Evolutionary conservation across 177 flowering plant species (phyloP), one percentile per base, ranked within the genome.

Genomic region (Tripterygium wilfordii): DNA sequence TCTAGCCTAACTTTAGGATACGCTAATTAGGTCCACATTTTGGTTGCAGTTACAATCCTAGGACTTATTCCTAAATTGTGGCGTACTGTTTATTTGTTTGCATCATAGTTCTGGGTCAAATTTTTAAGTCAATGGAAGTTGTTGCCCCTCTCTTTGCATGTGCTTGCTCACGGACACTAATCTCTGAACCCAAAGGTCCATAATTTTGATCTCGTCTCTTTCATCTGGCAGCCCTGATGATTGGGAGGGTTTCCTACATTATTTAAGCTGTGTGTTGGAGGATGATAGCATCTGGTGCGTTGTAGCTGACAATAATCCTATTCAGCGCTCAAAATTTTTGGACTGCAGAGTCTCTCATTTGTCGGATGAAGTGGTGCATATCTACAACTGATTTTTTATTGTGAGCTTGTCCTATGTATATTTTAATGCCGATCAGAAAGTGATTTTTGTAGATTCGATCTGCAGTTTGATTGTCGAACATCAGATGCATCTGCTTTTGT

Each of bases 201-300:
- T n/a, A n/a, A n/a, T n/a, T n/a, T 38, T 68, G 56, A 65, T 53
- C 18, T 21, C 47, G 35, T 46, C 53, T 49, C 21, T 57, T 51
- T 54, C 39, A 20, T 61, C 48, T 67, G 62, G 59, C 85, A 88
- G 98, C 65, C 88, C 96, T 61, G 96, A 88, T 72, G 98, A 91
- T 58, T 88, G 96, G 96, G 90, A 88, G 67, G 69, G 74, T 66
- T 85, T 85, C 63, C 75, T 75, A 47, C 78, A 88, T 45, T 91
- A 83, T 57, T 58, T 88, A 44, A 83, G 80, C 59, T 91, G 88
- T 64, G 67, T 85, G 68, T 74, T 88, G 58, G 96, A 85, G 70
- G 95, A 81, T 76, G 82, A 66, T 49, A 69, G 72, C 53, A 61
- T 62, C 59, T 83, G 80, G 80, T 37, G 49, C 52, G 32, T 38